Conservation (phyloP, 2,329 filamentous ascomycete species). For the Neofusicoccum cordaticola region DNA sequence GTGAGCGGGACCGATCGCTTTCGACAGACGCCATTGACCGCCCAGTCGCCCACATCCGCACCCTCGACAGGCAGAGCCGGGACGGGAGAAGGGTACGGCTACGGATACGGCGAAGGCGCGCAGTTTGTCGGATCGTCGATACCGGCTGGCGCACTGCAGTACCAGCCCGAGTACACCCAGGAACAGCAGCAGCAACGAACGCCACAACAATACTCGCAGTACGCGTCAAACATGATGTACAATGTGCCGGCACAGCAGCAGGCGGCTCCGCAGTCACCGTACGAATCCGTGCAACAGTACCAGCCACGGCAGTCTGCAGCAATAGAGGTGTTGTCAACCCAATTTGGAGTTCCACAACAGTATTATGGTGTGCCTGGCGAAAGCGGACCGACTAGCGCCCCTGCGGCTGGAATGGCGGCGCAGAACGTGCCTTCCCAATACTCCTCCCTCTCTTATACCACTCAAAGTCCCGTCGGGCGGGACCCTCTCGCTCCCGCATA, state of each 20-base stretch:
- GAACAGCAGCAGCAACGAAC: constrained; percentile 50
- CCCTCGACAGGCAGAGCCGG: constrained; percentile 38
- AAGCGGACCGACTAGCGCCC: constrained; percentile 55
- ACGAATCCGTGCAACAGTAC: constrained; percentile 75
- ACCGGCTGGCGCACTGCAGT: constrained; percentile 53
- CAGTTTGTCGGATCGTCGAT: constrained; percentile 56
- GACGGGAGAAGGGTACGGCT: constrained; percentile 45
- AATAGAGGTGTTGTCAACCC: constrained; percentile 71
- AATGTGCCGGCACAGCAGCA: constrained; percentile 66
- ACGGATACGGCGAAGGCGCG: constrained; percentile 55
- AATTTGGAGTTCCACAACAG: constrained; percentile 67
- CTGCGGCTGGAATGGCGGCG: constrained; percentile 56
- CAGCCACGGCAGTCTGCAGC: constrained; percentile 71
- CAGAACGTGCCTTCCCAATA: constrained; percentile 66
- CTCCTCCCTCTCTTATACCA: constrained; percentile 56
- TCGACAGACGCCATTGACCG: constrained; percentile 45
- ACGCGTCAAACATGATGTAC: constrained; percentile 72
- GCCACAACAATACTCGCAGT: constrained; percentile 48
- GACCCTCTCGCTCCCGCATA: constrained; percentile 52
- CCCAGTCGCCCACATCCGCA: constrained; percentile 40
- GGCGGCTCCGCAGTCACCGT: constrained; percentile 57
- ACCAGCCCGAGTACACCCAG: constrained; percentile 65
- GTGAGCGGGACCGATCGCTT: constrained; percentile 49
- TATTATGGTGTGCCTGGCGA: constrained; percentile 67
- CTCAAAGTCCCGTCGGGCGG: constrained; percentile 57